Percentiles rank a stretch among this genome's conserved stretches.
Conservation (phyloP, 768 basidiomycete genomes). For the Butyriboletus loyo region DNA sequence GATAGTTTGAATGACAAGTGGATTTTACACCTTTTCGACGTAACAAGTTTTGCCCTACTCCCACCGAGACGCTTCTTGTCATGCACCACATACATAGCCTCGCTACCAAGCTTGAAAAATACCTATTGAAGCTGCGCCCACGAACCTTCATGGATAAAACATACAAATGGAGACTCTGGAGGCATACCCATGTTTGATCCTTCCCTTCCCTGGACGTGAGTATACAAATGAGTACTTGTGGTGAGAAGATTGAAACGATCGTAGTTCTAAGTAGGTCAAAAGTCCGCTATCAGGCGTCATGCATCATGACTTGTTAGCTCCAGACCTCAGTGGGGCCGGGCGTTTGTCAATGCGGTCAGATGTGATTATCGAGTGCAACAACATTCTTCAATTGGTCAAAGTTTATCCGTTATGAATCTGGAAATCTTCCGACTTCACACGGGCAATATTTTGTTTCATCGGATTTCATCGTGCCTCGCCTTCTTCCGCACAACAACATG, state of each 20-base stretch:
- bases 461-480: not conserved
- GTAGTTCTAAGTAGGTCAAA: not conserved
- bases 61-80: not conserved
- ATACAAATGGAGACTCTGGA: not conserved
- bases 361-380: not conserved
- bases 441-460: constrained; percentile 4
- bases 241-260: not conserved
- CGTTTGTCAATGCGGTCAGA: not conserved
- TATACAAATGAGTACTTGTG: not conserved
- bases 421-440: not conserved
- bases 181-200: not conserved
- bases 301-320: not conserved
- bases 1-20: not conserved
- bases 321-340: not conserved
- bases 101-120: not conserved
- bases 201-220: constrained; percentile 6
- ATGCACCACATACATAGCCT: not conserved
- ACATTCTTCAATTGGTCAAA: not conserved
- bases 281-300: not conserved
- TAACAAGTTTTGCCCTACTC: not conserved
- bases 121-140: not conserved
- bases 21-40: not conserved
- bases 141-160: not conserved
- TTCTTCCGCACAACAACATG: not conserved
- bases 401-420: not conserved